These are phyloP conservation scores for Puccinia coronata DNA, from an alignment of 1,284 basidiomycete genomes.

Conservation along the genomic window DNA sequence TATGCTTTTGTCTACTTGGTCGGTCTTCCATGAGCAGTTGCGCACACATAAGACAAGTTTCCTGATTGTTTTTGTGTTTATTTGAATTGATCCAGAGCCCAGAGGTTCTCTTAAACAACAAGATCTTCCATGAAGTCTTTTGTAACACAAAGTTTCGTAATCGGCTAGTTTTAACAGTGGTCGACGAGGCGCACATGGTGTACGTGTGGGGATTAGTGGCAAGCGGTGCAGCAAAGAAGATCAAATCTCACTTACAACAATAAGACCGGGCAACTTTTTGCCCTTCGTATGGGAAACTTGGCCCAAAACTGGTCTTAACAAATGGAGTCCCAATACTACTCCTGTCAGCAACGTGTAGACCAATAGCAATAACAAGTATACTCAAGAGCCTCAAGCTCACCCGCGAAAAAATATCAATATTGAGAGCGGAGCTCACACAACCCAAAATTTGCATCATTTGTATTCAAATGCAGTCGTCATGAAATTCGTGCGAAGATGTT, in stretches of 20 bases:
- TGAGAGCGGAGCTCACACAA: background rate
- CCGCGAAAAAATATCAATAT: background rate
- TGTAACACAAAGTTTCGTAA: background rate
- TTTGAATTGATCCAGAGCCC: background rate
- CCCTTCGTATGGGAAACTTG: background rate
- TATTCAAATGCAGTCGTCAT: background rate
- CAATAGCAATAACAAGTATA: background rate
- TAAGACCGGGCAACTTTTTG: background rate
- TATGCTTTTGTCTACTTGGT: background rate
- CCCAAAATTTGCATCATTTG: background rate
- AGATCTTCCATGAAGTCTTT: background rate
- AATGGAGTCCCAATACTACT: background rate
- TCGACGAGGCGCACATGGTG: no score
- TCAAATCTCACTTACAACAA: background rate
- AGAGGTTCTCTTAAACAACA: background rate
- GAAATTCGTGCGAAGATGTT: background rate
- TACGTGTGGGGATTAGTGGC: no score
- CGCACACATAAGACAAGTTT: no score
- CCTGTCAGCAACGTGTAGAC: no score
- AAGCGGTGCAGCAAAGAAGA: no score
- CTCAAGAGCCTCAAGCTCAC: background rate
- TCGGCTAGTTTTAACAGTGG: background rate
- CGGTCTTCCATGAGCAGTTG: background rate
- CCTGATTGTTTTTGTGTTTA: background rate
- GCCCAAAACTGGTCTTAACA: background rate